These are phyloP conservation scores for Colletotrichum lindemuthianum DNA, from an alignment of 2,329 filamentous ascomycete species.

Conservation along the genomic window DNA sequence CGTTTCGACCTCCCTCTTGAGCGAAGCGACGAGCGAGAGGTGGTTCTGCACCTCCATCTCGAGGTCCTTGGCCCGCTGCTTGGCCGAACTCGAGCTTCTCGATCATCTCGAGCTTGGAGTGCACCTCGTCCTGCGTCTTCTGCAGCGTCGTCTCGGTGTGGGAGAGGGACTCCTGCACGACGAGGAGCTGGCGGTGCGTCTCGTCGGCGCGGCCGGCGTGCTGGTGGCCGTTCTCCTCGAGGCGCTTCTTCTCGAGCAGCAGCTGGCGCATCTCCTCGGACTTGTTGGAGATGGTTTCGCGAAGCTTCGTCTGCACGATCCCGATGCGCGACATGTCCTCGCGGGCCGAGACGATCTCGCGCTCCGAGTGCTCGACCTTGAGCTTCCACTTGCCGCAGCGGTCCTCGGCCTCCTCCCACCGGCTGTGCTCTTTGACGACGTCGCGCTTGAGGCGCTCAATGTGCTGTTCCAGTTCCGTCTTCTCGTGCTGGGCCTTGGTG, in stretches of 20 bases:
- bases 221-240: conserved; percentile 23
- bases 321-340: conserved; percentile 27
- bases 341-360: conserved; percentile 15
- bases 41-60: conserved; percentile 15
- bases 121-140: conserved; percentile 21
- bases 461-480: conserved; percentile 20
- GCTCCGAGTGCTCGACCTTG: conserved; percentile 28
- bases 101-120: conserved; percentile 23
- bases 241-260: conserved; percentile 26
- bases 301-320: conserved; percentile 3
- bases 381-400: conserved; percentile 27
- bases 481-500: conserved; percentile 9
- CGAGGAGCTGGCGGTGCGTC: conserved; percentile 21
- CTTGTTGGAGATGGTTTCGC: conserved; percentile 21
- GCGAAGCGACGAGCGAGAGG: conserved; percentile 3
- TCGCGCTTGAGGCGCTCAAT: conserved; percentile 19
- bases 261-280: conserved; percentile 20
- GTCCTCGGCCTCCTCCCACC: conserved; percentile 24
- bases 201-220: conserved; percentile 17
- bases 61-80: conserved; percentile 3
- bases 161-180: conserved; percentile 20
- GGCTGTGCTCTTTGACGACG: conserved; percentile 16
- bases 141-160: conserved; percentile 13
- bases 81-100: conserved; percentile 9
- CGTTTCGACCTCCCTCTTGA: conserved; percentile 20